phyloP scores from a whole-genome alignment of 2,329 filamentous ascomycete genomes.

The Nigrospora sphaerica region DNA sequence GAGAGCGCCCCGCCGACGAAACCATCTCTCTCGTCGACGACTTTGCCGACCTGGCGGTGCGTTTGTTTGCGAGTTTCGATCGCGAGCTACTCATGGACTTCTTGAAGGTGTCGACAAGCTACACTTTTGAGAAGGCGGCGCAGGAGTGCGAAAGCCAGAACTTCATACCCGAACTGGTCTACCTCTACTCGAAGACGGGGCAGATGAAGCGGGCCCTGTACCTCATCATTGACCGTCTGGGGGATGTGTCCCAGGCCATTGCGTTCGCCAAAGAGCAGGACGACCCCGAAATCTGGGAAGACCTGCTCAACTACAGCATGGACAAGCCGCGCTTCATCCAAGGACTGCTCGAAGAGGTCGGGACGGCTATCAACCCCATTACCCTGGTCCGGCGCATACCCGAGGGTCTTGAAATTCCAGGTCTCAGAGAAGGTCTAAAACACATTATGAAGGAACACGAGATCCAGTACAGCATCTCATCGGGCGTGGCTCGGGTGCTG shows the following conservation, averaged over 20 bases:
- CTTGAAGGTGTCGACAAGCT: slow-evolving; percentile 74
- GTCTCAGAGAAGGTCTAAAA: slow-evolving; percentile 77
- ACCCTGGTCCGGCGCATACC: slow-evolving; percentile 85
- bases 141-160: slow-evolving; percentile 73
- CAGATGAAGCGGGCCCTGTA: slow-evolving; percentile 87
- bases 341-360: slow-evolving; percentile 85
- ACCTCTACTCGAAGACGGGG: slow-evolving; percentile 89
- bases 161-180: slow-evolving; percentile 90
- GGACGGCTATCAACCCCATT: slow-evolving; percentile 88
- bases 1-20: slow-evolving; percentile 50
- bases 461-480: slow-evolving; percentile 86
- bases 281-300: slow-evolving; percentile 89
- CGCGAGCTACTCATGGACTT: slow-evolving; percentile 78
- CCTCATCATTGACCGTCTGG: slow-evolving; percentile 88
- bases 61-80: slow-evolving; percentile 80
- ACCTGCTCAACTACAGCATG: slow-evolving; percentile 93
- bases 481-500: slow-evolving; percentile 80
- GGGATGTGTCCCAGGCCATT: slow-evolving; percentile 87
- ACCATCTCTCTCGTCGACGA: slow-evolving; percentile 68
- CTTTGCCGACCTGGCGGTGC: slow-evolving; percentile 80
- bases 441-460: slow-evolving; percentile 95
- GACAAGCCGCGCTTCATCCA: slow-evolving; percentile 94
- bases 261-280: slow-evolving; percentile 90
- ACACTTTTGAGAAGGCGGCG: slow-evolving; percentile 75
- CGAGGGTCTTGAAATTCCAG: slow-evolving; percentile 86